Evolutionary conservation across 148 eudicot genomes (phyloP), one percentile per base, ranked within the genome.

Genomic region (Diospyros lotus): DNA sequence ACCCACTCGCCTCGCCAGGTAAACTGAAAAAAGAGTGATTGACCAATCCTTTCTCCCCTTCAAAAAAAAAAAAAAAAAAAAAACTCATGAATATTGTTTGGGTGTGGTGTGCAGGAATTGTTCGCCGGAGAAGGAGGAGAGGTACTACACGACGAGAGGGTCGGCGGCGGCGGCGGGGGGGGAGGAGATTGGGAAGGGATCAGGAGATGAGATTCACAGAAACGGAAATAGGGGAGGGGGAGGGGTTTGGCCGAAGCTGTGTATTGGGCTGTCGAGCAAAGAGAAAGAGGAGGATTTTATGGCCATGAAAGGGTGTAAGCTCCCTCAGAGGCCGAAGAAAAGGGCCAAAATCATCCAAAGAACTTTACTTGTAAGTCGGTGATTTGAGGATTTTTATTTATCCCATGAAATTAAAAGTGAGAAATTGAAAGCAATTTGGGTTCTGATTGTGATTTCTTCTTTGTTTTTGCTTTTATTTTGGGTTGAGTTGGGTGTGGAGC

Each of bases 271-370:
- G 64, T 88, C 99, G n/a, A 96, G 90, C 56, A 96, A 96, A 84
- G 99, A 96, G 64, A 96, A 96, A 69, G 99, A 96, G 66, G 99
- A 93, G 76, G 99, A 96, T 84, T 96, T 96, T 76, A 65, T 96
- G 86, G 97, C 94, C 1, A 96, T 96, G 94, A 96, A 93, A 85
- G 99, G 99, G 1, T 96, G 93, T 81, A 96, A 93, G 68, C 90
- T 82, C n/a, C 97, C 99, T 63, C 98, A 96, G 72, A 88, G 99
- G 82, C 99, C 99, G 51, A 96, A 96, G 82, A 96, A 93, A 79
- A 86, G 99, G 76, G 97, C 94, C 46, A 96, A 96, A 67, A 76
- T 87, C 58, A 80, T 93, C 69, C 99, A 96, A 68, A 90, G 89
- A 71, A 86, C 88, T 65, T 80, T 96, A 64, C 86, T 87, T 76